phyloP scores from a whole-genome alignment of 2,329 filamentous ascomycete species.

The Hypoxylon sp. region DNA sequence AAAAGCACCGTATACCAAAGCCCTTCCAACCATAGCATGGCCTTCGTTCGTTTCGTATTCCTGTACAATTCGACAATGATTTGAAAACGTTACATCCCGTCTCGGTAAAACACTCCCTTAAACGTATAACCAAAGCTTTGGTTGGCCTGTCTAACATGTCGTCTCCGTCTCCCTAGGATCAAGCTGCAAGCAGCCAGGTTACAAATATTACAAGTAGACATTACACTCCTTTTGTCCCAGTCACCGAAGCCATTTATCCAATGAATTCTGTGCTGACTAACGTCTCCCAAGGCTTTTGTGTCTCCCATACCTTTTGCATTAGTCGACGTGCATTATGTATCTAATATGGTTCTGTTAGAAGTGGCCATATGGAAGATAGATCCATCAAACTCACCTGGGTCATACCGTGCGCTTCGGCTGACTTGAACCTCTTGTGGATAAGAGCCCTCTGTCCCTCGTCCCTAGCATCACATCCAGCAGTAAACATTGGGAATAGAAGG shows the following conservation, averaged over 20 bases:
- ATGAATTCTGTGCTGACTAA: constrained; percentile 78
- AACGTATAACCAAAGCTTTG: constrained; percentile 34
- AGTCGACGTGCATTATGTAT: constrained; percentile 72
- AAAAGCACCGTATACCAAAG: background rate
- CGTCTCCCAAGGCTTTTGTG: constrained; percentile 77
- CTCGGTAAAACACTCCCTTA: constrained; percentile 5
- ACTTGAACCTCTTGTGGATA: constrained; percentile 75
- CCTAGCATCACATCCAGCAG: constrained; percentile 81
- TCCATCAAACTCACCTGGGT: constrained; percentile 71
- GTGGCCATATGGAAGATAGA: background rate
- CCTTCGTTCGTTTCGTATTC: constrained; percentile 7
- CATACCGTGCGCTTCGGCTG: constrained; percentile 81
- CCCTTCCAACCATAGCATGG: constrained; percentile 6
- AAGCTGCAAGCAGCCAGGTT: constrained; percentile 20
- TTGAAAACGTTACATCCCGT: constrained; percentile 17
- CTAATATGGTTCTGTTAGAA: constrained; percentile 54
- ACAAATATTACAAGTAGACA: constrained; percentile 28
- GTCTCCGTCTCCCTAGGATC: constrained; percentile 11
- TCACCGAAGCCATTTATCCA: constrained; percentile 66
- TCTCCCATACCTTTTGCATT: constrained; percentile 79
- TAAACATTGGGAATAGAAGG: constrained; percentile 85
- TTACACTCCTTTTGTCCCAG: constrained; percentile 6
- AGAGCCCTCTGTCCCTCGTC: constrained; percentile 68
- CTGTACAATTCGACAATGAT: constrained; percentile 15
- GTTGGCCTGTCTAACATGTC: constrained; percentile 11